A percentile compares a stretch with the other conserved stretches of the same genome.
Evolutionary conservation across 2,329 filamentous ascomycete species (phyloP).

Genomic region (Colletotrichum coccodes): DNA sequence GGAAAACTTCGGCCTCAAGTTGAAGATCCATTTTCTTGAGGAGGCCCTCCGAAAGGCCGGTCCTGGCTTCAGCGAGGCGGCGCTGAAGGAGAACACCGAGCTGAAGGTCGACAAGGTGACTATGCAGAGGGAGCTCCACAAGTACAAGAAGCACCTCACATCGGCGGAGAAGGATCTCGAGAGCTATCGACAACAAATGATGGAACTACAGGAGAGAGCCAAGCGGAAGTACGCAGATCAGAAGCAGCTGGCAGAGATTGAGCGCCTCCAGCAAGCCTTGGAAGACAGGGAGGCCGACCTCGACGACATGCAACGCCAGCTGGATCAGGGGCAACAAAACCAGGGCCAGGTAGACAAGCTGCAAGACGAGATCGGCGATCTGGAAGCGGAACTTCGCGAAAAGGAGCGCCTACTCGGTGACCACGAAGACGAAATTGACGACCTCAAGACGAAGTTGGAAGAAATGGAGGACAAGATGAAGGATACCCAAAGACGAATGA

Average conservation of each 20-base stretch:
- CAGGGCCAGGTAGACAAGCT: constrained; percentile 72
- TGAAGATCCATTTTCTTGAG: constrained; percentile 97
- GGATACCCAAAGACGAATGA: constrained; percentile 58
- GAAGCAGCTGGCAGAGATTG: constrained; percentile 69
- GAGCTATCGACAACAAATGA: constrained; percentile 81
- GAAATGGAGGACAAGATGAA: constrained; percentile 69
- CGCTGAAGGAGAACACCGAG: constrained; percentile 94
- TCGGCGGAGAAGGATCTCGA: constrained; percentile 89
- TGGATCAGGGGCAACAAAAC: constrained; percentile 66
- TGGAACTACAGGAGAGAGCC: constrained; percentile 84
- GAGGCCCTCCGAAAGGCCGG: constrained; percentile 88
- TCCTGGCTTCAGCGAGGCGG: constrained; percentile 88
- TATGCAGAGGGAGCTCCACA: constrained; percentile 86
- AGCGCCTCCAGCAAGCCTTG: constrained; percentile 65
- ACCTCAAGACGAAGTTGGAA: constrained; percentile 64
- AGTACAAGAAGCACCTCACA: constrained; percentile 85
- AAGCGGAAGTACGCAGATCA: constrained; percentile 81
- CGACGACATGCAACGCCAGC: constrained; percentile 67
- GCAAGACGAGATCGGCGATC: constrained; percentile 78
- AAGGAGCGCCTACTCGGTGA: constrained; percentile 80
- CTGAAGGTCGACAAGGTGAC: constrained; percentile 93
- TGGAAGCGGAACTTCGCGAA: constrained; percentile 79
- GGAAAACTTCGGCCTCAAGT: constrained; percentile 96
- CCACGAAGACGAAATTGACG: constrained; percentile 79
- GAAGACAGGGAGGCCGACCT: constrained; percentile 70